Evolutionary conservation across 2,329 filamentous ascomycete species (phyloP).

Genomic region (Scedosporium dehoogii): DNA sequence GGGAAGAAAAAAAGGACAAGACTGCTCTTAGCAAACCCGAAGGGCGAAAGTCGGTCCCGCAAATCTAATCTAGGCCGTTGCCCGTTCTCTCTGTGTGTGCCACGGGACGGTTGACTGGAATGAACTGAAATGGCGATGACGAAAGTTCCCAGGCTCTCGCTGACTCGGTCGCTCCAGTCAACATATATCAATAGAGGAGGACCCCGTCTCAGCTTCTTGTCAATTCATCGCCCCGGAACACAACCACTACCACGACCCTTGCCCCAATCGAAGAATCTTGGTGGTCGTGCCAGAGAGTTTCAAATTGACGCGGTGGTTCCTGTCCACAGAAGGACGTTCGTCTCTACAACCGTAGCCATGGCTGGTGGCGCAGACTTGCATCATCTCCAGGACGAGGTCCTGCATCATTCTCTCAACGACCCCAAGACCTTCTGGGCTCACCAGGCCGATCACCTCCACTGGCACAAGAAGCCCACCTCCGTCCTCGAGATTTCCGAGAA

Average conservation of each 20-base stretch:
- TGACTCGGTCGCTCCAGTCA: too few species aligned
- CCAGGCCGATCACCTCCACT: conserved; percentile 66
- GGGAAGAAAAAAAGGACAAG: too few species aligned
- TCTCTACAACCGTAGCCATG: background rate
- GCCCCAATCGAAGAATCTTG: background rate
- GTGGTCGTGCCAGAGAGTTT: background rate
- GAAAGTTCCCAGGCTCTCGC: too few species aligned
- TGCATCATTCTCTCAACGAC: conserved; percentile 50
- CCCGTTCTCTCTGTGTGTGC: too few species aligned
- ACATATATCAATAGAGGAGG: too few species aligned
- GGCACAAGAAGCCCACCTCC: conserved; percentile 65
- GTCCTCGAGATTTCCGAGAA: conserved; percentile 53
- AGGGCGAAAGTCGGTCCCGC: background rate
- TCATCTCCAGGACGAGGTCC: conserved; percentile 41
- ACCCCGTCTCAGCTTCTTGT: too few species aligned
- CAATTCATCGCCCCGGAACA: too few species aligned
- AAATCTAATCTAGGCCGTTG: background rate
- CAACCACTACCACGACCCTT: too few species aligned
- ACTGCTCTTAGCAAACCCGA: too few species aligned
- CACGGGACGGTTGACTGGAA: too few species aligned
- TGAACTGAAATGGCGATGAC: too few species aligned
- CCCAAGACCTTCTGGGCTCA: conserved; percentile 66
- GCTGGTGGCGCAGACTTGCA: conserved; percentile 18
- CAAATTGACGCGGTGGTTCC: background rate
- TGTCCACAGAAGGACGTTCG: background rate